Evolutionary conservation across 2,329 filamentous ascomycete species (phyloP).

Genomic region (Alternaria rosae): DNA sequence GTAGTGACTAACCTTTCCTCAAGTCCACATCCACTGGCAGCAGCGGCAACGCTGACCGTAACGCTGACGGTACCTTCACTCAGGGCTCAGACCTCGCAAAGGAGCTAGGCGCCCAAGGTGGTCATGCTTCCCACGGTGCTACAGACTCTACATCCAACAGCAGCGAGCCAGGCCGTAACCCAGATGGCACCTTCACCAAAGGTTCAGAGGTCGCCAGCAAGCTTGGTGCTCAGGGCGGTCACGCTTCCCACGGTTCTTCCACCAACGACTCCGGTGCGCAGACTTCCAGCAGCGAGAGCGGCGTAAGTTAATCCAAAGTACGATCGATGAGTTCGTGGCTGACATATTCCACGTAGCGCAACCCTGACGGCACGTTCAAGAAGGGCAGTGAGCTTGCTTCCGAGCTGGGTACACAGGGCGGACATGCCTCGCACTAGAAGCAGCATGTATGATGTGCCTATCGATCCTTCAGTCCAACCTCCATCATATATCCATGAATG

Average conservation of each 20-base stretch:
- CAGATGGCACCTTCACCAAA: constrained; percentile 51
- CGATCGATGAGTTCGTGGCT: constrained; percentile 37
- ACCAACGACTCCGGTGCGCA: constrained; percentile 15
- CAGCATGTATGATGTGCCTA: neutral
- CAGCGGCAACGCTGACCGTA: constrained; percentile 37
- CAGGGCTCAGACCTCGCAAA: constrained; percentile 48
- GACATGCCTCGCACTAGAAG: constrained; percentile 33
- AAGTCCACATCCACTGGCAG: neutral
- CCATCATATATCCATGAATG: neutral
- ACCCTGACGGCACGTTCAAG: constrained; percentile 54
- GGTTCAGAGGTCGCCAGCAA: constrained; percentile 50
- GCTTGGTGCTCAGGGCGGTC: constrained; percentile 48
- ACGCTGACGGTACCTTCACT: constrained; percentile 51
- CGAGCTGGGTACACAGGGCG: constrained; percentile 45
- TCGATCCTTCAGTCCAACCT: neutral
- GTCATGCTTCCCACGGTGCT: constrained; percentile 43
- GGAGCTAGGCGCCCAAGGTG: constrained; percentile 49
- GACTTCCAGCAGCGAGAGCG: constrained; percentile 16
- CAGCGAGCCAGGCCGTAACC: constrained; percentile 41
- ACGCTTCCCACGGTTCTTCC: constrained; percentile 39
- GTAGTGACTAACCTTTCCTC: neutral
- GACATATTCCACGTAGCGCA: constrained; percentile 41
- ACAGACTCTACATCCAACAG: neutral
- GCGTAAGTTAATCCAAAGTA: constrained; percentile 32
- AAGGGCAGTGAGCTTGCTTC: constrained; percentile 46